Evolutionary conservation across 2,329 filamentous ascomycete species (phyloP).

Genomic region (Ceratocystis albifundus): DNA sequence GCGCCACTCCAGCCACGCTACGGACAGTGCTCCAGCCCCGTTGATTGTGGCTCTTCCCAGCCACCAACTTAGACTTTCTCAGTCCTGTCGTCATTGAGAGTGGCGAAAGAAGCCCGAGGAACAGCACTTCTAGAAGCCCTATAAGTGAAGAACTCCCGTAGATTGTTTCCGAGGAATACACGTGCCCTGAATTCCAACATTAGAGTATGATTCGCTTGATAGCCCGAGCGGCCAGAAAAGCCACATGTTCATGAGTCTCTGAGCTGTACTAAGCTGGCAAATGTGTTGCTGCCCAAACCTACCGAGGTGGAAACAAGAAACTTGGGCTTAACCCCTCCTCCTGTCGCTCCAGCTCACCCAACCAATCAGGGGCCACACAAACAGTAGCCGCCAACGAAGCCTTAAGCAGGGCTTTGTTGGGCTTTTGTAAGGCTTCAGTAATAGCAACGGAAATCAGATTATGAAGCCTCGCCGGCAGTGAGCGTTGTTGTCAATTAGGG

Average conservation of each 20-base stretch:
- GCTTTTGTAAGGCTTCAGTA: neutral
- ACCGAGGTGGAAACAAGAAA: too few species aligned
- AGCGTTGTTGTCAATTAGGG: neutral
- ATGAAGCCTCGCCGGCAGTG: too few species aligned
- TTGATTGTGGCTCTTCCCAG: slow-evolving; percentile 4
- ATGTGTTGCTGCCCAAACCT: too few species aligned
- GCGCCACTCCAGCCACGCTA: slow-evolving; percentile 1
- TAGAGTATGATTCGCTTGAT: too few species aligned
- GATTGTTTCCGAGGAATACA: too few species aligned
- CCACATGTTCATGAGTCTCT: too few species aligned
- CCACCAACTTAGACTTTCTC: neutral
- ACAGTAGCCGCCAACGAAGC: neutral
- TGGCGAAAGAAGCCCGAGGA: neutral
- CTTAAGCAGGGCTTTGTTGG: neutral
- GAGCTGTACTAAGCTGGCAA: too few species aligned
- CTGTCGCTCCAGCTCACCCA: neutral
- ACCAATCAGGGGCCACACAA: neutral
- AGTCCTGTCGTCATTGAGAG: neutral
- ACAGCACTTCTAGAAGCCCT: slow-evolving; percentile 2
- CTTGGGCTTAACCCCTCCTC: too few species aligned
- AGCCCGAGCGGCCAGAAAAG: too few species aligned
- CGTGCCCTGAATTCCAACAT: too few species aligned
- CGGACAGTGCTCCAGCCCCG: slow-evolving; percentile 1
- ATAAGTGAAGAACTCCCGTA: neutral
- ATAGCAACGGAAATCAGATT: too few species aligned